These are phyloP conservation scores for Botryosphaeria dothidea DNA, from an alignment of 2,329 filamentous ascomycete species.

Conservation along the genomic window DNA sequence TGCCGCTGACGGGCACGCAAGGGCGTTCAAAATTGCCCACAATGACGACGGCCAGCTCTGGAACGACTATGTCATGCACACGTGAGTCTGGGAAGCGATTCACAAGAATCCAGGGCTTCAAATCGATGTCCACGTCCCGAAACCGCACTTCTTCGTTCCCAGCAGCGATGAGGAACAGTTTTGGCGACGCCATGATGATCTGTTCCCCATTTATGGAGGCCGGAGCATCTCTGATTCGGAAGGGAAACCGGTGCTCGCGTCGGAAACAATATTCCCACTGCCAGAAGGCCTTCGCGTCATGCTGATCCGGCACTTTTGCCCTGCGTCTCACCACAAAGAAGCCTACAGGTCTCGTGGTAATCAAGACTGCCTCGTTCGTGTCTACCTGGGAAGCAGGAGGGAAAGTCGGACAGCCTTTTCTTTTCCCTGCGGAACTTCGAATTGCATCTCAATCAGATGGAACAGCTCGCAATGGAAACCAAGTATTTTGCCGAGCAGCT, in stretches of 20 bases:
- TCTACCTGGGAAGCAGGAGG: conserved; percentile 48
- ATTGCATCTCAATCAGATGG: conserved; percentile 53
- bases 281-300: neutral
- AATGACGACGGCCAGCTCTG: conserved; percentile 10
- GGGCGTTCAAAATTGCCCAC: conserved; percentile 16
- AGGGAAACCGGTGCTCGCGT: neutral
- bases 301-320: neutral
- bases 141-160: neutral
- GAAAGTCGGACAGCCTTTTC: conserved; percentile 22
- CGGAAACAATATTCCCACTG: neutral
- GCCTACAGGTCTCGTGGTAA: conserved; percentile 19
- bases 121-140: neutral
- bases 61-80: conserved; percentile 20
- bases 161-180: too few relatives aligned
- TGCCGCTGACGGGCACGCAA: neutral
- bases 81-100: neutral
- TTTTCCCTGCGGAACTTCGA: conserved; percentile 53
- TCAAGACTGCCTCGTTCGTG: conserved; percentile 51
- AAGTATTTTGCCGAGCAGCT: conserved; percentile 41
- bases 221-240: neutral
- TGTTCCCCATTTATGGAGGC: neutral
- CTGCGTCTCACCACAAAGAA: too few relatives aligned
- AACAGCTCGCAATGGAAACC: conserved; percentile 34
- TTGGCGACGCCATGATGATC: neutral
- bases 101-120: neutral